Evolutionary conservation across 257 asterid genomes (phyloP), one percentile per base, ranked within the genome.

Genomic region (Catharanthus roseus): DNA sequence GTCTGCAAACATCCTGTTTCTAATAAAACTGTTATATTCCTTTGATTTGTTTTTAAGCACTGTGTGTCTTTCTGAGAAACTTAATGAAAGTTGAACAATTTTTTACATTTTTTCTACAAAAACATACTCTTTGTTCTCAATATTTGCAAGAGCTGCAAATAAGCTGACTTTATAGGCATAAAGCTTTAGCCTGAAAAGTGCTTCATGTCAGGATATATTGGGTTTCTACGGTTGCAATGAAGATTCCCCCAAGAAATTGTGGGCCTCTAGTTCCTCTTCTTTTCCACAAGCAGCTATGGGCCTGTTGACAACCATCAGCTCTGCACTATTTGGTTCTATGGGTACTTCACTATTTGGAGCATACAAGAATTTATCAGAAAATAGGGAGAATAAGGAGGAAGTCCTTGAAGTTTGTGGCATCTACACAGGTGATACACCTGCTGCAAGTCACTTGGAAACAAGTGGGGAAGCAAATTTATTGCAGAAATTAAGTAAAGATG

Each of bases 211-310:
- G 98, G 95, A 85, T 50, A 56, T 72, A 51, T 64, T 66, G 57
- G 81, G 81, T 60, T 71, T 78, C 57, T 61, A 80, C 63, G 67
- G 62, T 62, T 72, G 70, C 55, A 76, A 65, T 66, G 77, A 67
- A 50, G 79, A 77, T 61, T 72, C 66, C 72, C 28, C 71, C 26
- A 29, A 50, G 71, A 74, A n/a, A 23, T 65, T 50, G 10, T 41
- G n/a, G 58, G 75, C 72, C 64, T 70, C 84, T 16, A 69, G 84
- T 78, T 82, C 86, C 68, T 68, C 39, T 75, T 86, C 91, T 79
- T 77, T 90, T 80, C 82, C 89, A 72, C 85, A 79, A 81, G 87
- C 85, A 70, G 95, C 88, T 39, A 38, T 87, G 38, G 88, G 85
- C 34, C 50, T 85, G 75, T 75, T 88, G 70, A 74, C 86, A 19